Conservation (phyloP, 768 basidiomycete species). For the Gloeopeniophorella convolvens region DNA sequence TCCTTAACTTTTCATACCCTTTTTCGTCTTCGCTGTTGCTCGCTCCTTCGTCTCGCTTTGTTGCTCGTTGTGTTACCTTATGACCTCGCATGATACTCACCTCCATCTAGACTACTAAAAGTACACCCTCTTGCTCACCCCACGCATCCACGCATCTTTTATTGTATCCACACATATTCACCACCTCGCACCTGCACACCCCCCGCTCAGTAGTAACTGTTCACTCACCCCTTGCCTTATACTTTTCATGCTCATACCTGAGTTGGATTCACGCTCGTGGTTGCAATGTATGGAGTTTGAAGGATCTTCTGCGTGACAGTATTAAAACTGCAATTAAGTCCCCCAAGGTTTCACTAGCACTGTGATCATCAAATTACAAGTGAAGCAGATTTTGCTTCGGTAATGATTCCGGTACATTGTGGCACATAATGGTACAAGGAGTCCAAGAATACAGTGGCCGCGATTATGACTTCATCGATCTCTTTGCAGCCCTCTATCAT, state of each 20-base stretch:
- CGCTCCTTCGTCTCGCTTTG: not conserved
- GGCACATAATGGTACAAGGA: too few relatives aligned
- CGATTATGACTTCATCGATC: too few relatives aligned
- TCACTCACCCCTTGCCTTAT: not conserved
- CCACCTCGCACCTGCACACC: not conserved
- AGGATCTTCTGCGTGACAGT: not conserved
- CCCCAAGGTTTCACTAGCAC: too few relatives aligned
- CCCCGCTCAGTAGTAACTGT: constrained; percentile 20
- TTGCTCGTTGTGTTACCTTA: constrained; percentile 5
- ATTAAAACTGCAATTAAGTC: too few relatives aligned
- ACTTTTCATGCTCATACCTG: not conserved
- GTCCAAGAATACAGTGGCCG: too few relatives aligned
- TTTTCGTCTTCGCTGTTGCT: not conserved
- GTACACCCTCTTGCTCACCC: constrained; percentile 12
- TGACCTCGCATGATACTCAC: constrained; percentile 6
- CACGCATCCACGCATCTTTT: constrained; percentile 15
- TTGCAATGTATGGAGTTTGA: not conserved
- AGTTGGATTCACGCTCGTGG: constrained; percentile 3
- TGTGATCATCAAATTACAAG: too few relatives aligned
- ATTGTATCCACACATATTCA: constrained; percentile 17
- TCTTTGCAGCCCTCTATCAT: not conserved
- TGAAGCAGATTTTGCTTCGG: too few relatives aligned
- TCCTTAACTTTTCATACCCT: constrained; percentile 2
- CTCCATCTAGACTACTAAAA: constrained; percentile 20
- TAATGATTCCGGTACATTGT: too few relatives aligned